A percentile compares a stretch with the other conserved stretches of the same genome.
phyloP scores from a whole-genome alignment of 2,329 filamentous ascomycete genomes.

The Aspergillus floridensis region DNA sequence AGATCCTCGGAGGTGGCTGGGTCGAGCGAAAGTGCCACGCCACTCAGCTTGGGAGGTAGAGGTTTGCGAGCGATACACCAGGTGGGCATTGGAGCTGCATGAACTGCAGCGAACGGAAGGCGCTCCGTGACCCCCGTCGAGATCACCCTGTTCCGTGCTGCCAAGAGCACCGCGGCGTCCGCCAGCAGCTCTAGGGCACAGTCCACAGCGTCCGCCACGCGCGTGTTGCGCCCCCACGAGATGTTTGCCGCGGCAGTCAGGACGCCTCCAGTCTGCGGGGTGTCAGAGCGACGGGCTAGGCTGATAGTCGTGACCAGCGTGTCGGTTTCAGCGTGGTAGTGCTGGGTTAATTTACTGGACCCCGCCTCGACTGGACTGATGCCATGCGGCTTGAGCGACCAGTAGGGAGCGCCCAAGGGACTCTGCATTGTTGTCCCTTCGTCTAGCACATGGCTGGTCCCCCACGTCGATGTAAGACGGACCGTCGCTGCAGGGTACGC shows the following conservation, averaged over 20 bases:
- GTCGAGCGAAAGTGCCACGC: neutral
- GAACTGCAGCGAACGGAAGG: neutral
- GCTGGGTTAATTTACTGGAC: neutral
- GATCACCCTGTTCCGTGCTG: neutral
- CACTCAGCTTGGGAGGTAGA: neutral
- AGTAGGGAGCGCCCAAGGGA: neutral
- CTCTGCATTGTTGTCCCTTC: neutral
- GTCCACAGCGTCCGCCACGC: constrained; percentile 4
- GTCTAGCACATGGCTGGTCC: neutral
- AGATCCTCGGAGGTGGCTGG: neutral
- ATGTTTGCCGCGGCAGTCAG: neutral
- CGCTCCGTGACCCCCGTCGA: neutral
- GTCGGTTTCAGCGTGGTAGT: neutral
- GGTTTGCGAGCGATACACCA: neutral
- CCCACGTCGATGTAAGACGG: neutral
- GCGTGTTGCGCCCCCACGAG: neutral
- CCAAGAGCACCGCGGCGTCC: neutral
- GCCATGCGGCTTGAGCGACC: neutral
- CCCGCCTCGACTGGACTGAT: neutral
- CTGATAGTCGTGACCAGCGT: neutral
- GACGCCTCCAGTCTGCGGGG: neutral
- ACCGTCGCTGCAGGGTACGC: neutral
- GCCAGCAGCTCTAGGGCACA: neutral
- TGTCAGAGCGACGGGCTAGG: neutral
- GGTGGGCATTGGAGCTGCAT: neutral